These are phyloP conservation scores for Ophiostoma sp. DNA, from an alignment of 2,329 filamentous ascomycete species.

Conservation along the genomic window DNA sequence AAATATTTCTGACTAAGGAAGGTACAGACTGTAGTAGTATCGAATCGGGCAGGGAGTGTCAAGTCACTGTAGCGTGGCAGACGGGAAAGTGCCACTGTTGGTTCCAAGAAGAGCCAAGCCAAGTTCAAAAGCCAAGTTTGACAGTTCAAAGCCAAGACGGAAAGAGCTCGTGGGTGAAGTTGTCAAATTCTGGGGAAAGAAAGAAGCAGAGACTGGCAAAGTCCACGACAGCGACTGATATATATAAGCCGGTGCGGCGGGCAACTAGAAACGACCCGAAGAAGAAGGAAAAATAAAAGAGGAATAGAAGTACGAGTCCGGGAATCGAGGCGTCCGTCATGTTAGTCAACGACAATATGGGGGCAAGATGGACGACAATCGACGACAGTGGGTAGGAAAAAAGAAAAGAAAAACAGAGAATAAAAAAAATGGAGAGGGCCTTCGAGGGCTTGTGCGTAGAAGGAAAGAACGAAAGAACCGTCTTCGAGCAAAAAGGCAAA, in stretches of 20 bases:
- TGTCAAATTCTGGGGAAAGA: not conserved
- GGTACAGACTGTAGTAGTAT: not conserved
- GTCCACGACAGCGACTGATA: not conserved
- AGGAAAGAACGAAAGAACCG: not conserved
- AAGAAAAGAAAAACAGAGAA: not conserved
- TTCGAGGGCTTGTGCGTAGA: not conserved
- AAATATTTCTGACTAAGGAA: slow-evolving; percentile 10
- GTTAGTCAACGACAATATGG: not conserved
- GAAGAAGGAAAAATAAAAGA: slow-evolving; percentile 4
- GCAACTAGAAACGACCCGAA: not conserved
- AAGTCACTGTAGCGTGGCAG: not conserved
- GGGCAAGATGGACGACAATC: not conserved
- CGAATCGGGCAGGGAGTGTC: not conserved
- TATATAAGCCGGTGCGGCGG: slow-evolving; percentile 12
- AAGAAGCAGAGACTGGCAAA: not conserved
- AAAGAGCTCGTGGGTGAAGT: not conserved
- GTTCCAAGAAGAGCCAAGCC: not conserved
- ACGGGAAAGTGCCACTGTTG: not conserved
- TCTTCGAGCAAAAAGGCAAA: not conserved
- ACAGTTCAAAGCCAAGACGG: slow-evolving; percentile 10
- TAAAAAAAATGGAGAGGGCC: not conserved
- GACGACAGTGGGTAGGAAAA: not conserved
- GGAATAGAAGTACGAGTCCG: not conserved
- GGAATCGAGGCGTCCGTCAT: not conserved
- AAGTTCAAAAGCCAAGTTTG: not conserved